Evolutionary conservation across 1,284 basidiomycete genomes (phyloP), one percentile per base, ranked within the genome.

Genomic region (Binderoboletus segoi): DNA sequence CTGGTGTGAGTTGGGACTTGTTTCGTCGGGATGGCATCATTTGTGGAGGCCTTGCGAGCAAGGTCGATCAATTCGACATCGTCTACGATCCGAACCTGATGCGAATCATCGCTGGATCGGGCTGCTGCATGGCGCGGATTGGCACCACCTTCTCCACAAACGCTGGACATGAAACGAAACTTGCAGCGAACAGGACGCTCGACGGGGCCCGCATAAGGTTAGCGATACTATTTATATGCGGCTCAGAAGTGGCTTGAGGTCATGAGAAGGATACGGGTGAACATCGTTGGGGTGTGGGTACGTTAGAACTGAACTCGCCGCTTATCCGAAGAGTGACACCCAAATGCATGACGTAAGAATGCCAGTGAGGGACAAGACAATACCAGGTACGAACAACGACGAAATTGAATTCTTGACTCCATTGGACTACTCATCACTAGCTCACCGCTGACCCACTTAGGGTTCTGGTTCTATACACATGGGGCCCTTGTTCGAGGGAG

Each of bases 11-110:
- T 8, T 12, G 30, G 6, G 8, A 6, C 23, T 16, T 38, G 41
- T 33, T 53, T 55, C 1, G 38, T 37, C 23, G 7, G n/a, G 20
- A 33, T 18, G 8, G n/a, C 16, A 26, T 49, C 41, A 10, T 16
- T n/a, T 8, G 48, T 32, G n/a, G 51, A 41, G 33, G 16, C 20
- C 18, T 51, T 54, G 51, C n/a, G 45, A 8, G 20, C n/a, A 15
- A 69, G 42, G 18, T 62, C 38, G 33, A 42, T 30, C 52, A 64
- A 37, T 43, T 67, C 53, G 28, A 67, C 3, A 7, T 54, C 40
- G 13, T 40, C 33, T 4, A 16, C 44, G 26, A 49, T 35, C 2
- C 37, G 48, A 35, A 41, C 21, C 15, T 18, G 3, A 15, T 52
- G 43, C 10, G 45, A 33, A 20, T 54, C 42, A 20, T 56, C 57